A percentile compares a stretch with the other conserved stretches of the same genome.
Evolutionary conservation across 306 rosid species (phyloP).

Genomic region (Pachyrhizus erosus): DNA sequence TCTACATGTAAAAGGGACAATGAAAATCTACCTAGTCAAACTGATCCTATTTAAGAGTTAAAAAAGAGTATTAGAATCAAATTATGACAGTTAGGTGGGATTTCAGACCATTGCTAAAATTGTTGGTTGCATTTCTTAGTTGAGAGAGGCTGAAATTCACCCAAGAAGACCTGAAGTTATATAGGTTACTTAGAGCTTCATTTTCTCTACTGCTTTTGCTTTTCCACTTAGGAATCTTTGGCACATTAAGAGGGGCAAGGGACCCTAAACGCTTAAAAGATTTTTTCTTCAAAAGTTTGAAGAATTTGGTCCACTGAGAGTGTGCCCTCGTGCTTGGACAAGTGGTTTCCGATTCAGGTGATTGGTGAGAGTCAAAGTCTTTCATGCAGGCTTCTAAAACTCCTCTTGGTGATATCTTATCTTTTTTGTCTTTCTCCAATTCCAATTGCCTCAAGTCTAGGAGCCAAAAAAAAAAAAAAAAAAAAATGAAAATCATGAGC

Average conservation of each 20-base stretch:
- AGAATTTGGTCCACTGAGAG: slow-evolving; percentile 65
- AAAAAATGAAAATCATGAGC: neutral
- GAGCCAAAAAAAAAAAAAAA: neutral
- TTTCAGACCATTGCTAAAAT: slow-evolving; percentile 67
- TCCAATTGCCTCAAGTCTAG: slow-evolving; percentile 72
- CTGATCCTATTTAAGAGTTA: neutral
- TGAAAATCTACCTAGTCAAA: slow-evolving; percentile 9
- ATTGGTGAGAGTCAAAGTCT: slow-evolving; percentile 41
- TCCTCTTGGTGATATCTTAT: slow-evolving; percentile 78
- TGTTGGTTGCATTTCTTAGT: slow-evolving; percentile 69
- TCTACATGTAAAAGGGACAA: slow-evolving; percentile 54
- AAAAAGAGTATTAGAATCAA: neutral
- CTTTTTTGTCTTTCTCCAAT: slow-evolving; percentile 68
- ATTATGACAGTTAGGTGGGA: neutral
- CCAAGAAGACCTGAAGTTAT: slow-evolving; percentile 64
- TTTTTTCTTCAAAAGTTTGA: slow-evolving; percentile 60
- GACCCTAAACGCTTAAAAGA: slow-evolving; percentile 67
- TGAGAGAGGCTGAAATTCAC: slow-evolving; percentile 64
- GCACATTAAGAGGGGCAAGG: slow-evolving; percentile 58
- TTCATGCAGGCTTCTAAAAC: slow-evolving; percentile 66
- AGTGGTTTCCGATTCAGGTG: slow-evolving; percentile 37
- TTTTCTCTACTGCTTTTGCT: slow-evolving; percentile 60
- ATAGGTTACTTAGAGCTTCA: slow-evolving; percentile 38
- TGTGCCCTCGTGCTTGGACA: slow-evolving; percentile 50
- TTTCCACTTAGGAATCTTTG: slow-evolving; percentile 62